Evolutionary conservation across 768 basidiomycete species (phyloP), one percentile per base, ranked within the genome.

Genomic region (Mycena metata): DNA sequence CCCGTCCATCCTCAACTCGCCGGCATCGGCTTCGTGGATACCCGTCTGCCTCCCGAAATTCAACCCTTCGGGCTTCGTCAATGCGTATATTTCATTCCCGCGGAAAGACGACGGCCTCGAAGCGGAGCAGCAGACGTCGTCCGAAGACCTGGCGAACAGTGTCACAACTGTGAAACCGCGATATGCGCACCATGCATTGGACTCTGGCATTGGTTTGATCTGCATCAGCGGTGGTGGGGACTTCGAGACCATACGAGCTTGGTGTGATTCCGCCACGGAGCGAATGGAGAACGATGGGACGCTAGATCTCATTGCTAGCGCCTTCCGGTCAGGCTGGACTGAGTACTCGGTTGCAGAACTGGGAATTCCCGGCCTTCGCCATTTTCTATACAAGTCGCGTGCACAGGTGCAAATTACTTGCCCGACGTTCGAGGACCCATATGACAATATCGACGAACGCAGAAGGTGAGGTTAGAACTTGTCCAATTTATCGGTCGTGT

Each of bases 11-110:
- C 83, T 85, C 66, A 92, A 90, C 76, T 92, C 91, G 2, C 90
- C 91, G 11, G 91, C 91, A 8, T 84, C 95, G 9, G 93, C 96
- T 16, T 92, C 92, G 8, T 99, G 96, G 95, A 87, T 99, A 10
- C 98, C 98, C 3, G 88, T 99, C 52, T 99, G 98, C 77, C 86
- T 99, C 4, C 97, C 98, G 0, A 96, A 96, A 78, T 99, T 94
- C 83, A 95, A 98, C 75, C 84, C 94, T 0, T 81, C 89, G 6
- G 92, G 92, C 1, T 98, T 98, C 78, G 90, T 97, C 30, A 95
- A 99, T 77, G 93, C 95, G 15, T 98, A 96, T 73, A 87, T 98
- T 47, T 87, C 89, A 4, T 95, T 92, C 76, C 77, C 91, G 30
- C 84, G 86, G 47, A 86, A 82, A 67, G 83, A 84, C 59, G 79